phyloP scores from a whole-genome alignment of 78 protist species.

The Pigoraptor vietnamica region DNA sequence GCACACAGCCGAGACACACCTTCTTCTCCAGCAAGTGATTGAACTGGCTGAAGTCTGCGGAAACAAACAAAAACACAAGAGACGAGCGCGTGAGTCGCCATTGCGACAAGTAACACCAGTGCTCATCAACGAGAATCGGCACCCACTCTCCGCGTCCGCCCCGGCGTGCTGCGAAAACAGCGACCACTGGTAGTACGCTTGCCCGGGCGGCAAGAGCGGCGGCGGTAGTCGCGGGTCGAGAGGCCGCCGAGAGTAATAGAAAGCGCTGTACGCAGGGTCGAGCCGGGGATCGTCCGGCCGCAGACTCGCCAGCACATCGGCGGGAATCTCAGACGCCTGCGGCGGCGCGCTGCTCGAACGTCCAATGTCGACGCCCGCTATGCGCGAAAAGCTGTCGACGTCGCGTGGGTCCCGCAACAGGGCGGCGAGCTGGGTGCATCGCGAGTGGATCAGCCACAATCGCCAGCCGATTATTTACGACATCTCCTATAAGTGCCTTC shows the following conservation, averaged over 20 bases:
- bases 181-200: background rate
- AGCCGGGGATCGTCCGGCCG: background rate
- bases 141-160: background rate
- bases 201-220: background rate
- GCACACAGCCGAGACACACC: background rate
- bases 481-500: no score
- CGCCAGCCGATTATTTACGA: no score
- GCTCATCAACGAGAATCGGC: background rate
- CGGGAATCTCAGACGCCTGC: background rate
- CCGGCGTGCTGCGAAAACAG: background rate
- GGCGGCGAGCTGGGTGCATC: background rate
- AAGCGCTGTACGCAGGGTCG: background rate
- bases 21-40: background rate
- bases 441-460: no score
- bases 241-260: background rate
- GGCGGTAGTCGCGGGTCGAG: slow-evolving; percentile 6
- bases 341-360: background rate
- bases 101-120: no score
- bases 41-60: background rate
- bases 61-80: background rate
- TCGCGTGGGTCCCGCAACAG: background rate
- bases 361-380: background rate
- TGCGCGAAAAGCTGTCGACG: background rate
- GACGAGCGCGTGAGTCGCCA: background rate
- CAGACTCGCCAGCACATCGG: background rate